Evolutionary conservation across 257 asterid species (phyloP).

Genomic region (Solanum pinnatisectum): DNA sequence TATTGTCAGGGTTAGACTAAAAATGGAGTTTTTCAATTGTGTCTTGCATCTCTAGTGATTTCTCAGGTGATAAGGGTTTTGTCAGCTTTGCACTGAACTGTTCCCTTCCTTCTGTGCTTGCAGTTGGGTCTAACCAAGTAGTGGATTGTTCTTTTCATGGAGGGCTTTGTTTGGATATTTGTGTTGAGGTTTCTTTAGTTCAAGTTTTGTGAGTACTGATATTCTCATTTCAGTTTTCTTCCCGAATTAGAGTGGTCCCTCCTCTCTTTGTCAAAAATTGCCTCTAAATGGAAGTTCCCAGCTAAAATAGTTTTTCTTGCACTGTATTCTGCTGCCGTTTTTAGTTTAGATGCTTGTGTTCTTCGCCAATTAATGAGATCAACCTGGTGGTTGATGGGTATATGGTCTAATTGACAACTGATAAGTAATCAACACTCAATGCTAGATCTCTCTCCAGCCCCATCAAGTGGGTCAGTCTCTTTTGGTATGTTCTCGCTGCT

Average conservation of each 20-base stretch:
- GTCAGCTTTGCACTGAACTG: background rate
- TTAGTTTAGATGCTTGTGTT: background rate
- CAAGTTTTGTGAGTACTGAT: background rate
- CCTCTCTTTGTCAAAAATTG: background rate
- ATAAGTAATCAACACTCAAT: background rate
- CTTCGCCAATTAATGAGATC: background rate
- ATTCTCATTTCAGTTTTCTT: background rate
- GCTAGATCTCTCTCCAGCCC: background rate
- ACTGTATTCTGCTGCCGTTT: background rate
- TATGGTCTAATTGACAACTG: background rate
- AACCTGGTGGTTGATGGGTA: background rate
- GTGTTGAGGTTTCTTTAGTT: background rate
- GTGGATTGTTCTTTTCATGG: background rate
- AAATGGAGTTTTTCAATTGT: background rate
- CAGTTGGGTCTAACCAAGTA: background rate
- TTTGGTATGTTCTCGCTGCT: background rate
- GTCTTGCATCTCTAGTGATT: background rate
- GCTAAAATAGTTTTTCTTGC: background rate
- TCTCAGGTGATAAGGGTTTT: background rate
- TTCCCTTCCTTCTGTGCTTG: background rate
- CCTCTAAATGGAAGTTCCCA: background rate
- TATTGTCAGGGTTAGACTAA: background rate
- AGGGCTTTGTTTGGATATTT: background rate
- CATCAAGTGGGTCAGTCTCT: background rate
- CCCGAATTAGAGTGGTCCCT: background rate